Base-by-base conservation (phyloP, 2,329 filamentous ascomycete species). In the Talaromyces verruculosus region DNA sequence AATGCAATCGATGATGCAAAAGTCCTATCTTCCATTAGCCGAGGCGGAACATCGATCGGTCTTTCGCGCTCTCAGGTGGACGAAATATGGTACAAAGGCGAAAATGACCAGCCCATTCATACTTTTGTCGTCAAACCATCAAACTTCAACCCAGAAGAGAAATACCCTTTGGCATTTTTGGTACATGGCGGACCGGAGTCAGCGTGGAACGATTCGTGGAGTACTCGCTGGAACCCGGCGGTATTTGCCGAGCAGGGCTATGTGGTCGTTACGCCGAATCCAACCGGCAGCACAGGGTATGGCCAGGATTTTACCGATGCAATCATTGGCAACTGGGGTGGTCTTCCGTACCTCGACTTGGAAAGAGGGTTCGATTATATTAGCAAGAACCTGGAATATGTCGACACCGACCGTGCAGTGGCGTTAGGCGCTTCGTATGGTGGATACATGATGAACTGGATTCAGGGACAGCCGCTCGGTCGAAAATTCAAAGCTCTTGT, bases 201-300 rank as follows among this genome's bases (percentile, higher is more conserved):
- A 2, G 78, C 83, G 1, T 86, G 82, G 82, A 78, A 78, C n/a
- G 84, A 88, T 68, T 76, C 78, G 59, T 87, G 85, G 85, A 81
- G 79, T 60, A 83, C 79, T 4, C 75, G 85, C 68, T 85, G 82
- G 82, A 87, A 88, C 67, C 78, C 81, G 0, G 82, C 82, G 1
- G 76, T 85, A 2, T 88, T 85, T 76, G 86, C 86, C 3, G 84
- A 87, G 69, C 84, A 88, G 71, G 87, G 86, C 8, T 88, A 88
- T 67, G 77, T 88, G 10, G 82, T 87, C 1, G 77, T 88, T n/a
- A 77, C 82, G 5, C 87, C 87, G 3, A 88, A 88, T 68, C 83
- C 86, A 1, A 84, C 84, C 0, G 87, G 86, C 22, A 87, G 84
- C 65, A 81, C 80, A 2, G 84, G 85, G 0, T 89, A 85, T 66